Percentiles rank a stretch among this genome's conserved stretches.
These are phyloP conservation scores for Neurospora sp. DNA, from an alignment of 495 filamentous ascomycete genomes.

Conservation along the genomic window DNA sequence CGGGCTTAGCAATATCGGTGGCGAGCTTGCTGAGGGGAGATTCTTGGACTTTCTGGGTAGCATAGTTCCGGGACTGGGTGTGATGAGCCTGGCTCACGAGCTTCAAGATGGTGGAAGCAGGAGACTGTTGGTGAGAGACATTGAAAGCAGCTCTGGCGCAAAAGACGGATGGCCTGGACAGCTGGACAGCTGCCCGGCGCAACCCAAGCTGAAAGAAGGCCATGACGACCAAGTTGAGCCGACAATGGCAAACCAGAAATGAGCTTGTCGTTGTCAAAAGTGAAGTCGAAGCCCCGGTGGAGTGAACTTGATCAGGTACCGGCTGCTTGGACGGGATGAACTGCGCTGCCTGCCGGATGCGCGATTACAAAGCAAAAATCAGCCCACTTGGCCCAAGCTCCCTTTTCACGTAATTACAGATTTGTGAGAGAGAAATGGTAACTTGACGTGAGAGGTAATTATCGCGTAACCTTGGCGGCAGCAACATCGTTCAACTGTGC, in stretches of 20 bases:
- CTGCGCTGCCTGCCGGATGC: background rate
- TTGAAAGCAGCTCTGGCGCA: conserved; percentile 34
- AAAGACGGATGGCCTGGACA: conserved; percentile 47
- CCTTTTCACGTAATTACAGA: background rate
- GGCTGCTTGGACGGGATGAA: background rate
- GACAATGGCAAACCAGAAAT: conserved; percentile 6
- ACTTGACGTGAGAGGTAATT: background rate
- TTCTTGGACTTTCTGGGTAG: conserved; percentile 1
- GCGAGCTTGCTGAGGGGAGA: conserved; percentile 5
- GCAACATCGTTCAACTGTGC: background rate
- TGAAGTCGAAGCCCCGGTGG: background rate
- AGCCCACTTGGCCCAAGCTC: conserved; percentile 1
- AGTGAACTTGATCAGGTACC: background rate
- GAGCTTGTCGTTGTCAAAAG: background rate
- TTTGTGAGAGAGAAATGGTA: background rate
- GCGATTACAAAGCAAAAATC: background rate
- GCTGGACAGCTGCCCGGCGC: conserved; percentile 39
- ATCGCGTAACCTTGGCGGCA: background rate
- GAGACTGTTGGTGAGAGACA: conserved; percentile 16
- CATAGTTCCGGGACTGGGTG: conserved; percentile 1
- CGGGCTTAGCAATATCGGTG: conserved; percentile 6
- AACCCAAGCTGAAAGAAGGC: conserved; percentile 39
- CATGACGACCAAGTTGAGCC: conserved; percentile 23
- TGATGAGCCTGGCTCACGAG: conserved; percentile 1
- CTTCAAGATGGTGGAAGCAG: conserved; percentile 3